Base-by-base conservation (phyloP, 139 green algal genomes). In the Ostreobium quekettii region DNA sequence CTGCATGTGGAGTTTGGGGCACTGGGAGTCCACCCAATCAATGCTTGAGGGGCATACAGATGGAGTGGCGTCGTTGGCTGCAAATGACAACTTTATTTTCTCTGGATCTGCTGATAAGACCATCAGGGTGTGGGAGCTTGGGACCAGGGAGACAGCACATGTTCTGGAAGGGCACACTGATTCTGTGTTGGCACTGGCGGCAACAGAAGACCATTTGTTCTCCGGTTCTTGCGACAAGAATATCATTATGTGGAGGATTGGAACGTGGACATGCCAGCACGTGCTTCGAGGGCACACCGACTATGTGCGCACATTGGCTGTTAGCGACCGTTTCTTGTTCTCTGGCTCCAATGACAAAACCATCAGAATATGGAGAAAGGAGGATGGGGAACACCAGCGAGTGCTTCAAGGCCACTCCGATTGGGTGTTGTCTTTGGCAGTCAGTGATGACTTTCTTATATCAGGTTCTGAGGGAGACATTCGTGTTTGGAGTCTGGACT, bases 21-120 rank as follows among this genome's bases (percentile, higher is more conserved):
- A 26, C 15, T 28, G 49, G 7, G 6, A 22, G 33, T 62, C 26
- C 15, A 6, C 19, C 6, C 7, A 62, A 62, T n/a, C n/a, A n/a
- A 28, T 62, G 49, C 15, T 62, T 31, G 49, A 62, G 33, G 49
- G 33, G 7, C 49, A 62, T 62, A 37, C 49, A 62, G 8, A 28
- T 31, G 26, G 26, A 37, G 49, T 62, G 8, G 7, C 15, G 8
- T 62, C 8, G 7, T 62, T 62, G 15, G 49, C 49, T 31, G 33
- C 33, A 11, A 7, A 6, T 22, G 33, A 62, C 33, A 62, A 62
- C 15, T 37, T 37, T 11, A 26, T 62, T 28, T 62, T 62, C 49
- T 62, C 49, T 11, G 49, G 7, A 31, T 62, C 49, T 11, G 7
- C 31, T 19, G 49, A 62, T 62, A 37, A 31, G 26, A 62, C 8